These are phyloP conservation scores for Thelonectria discophora DNA, from an alignment of 2,329 filamentous ascomycete genomes.

Conservation along the genomic window DNA sequence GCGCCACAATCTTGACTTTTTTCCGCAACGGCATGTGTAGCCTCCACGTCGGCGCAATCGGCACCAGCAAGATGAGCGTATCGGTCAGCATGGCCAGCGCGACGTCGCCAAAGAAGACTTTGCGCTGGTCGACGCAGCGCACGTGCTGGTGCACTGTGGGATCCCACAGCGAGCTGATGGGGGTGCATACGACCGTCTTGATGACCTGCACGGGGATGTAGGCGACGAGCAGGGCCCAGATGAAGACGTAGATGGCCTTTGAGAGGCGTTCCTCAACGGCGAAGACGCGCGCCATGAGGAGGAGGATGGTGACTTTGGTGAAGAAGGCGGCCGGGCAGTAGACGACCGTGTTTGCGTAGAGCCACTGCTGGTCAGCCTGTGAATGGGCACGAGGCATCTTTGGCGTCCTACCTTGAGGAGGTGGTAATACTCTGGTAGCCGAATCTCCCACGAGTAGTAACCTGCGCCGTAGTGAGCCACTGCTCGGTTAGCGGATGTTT, in stretches of 20 bases:
- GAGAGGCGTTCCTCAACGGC: conserved; percentile 28
- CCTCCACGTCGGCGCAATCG: conserved; percentile 32
- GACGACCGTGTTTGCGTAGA: conserved; percentile 34
- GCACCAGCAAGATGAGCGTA: conserved; percentile 30
- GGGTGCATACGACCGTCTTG: conserved; percentile 53
- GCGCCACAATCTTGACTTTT: conserved; percentile 34
- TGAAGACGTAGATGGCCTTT: conserved; percentile 30
- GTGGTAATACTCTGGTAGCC: conserved; percentile 28
- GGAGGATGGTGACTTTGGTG: conserved; percentile 36
- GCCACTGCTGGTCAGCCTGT: conserved; percentile 22
- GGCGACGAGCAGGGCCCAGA: conserved; percentile 28
- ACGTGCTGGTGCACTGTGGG: conserved; percentile 31
- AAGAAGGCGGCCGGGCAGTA: conserved; percentile 36
- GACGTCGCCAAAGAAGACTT: conserved; percentile 35
- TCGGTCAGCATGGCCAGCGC: conserved; percentile 32
- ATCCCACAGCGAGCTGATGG: conserved; percentile 53
- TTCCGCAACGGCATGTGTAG: conserved; percentile 30
- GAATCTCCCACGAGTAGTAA: conserved; percentile 37
- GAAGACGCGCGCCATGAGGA: conserved; percentile 37
- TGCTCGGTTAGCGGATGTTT: not conserved
- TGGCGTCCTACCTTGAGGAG: conserved; percentile 28
- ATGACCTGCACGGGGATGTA: conserved; percentile 43
- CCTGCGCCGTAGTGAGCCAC: conserved; percentile 34
- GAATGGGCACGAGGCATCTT: too few relatives aligned
- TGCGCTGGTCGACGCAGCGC: conserved; percentile 49